phyloP scores from a whole-genome alignment of 495 filamentous ascomycete species.

The Penicillium turbatum region DNA sequence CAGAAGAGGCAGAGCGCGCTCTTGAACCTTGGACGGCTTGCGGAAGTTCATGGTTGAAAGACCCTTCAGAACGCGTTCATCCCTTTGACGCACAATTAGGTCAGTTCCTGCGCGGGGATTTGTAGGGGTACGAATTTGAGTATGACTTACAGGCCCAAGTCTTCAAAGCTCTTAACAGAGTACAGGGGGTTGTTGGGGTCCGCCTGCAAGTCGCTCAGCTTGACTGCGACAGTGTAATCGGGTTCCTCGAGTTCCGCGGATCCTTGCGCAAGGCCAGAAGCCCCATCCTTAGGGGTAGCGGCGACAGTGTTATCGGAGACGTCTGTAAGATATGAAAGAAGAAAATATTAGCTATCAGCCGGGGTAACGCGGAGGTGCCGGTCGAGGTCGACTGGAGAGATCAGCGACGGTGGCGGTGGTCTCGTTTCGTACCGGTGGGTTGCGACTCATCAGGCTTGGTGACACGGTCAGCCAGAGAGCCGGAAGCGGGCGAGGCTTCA shows the following conservation, averaged over 20 bases:
- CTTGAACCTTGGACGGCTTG: constrained; percentile 96
- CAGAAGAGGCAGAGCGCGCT: constrained; percentile 83
- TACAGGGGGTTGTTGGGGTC: constrained; percentile 84
- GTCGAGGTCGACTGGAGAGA: constrained; percentile 1
- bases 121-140: neutral
- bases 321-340: constrained; percentile 17
- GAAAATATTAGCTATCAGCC: constrained; percentile 6
- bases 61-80: constrained; percentile 53
- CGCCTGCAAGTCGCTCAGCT: constrained; percentile 80
- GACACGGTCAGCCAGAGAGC: constrained; percentile 61
- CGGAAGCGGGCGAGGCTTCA: constrained; percentile 23
- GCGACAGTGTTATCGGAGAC: neutral
- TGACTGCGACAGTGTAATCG: constrained; percentile 80
- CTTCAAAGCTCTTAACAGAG: constrained; percentile 79
- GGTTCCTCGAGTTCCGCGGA: constrained; percentile 61
- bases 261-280: constrained; percentile 37
- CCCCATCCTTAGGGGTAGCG: constrained; percentile 39
- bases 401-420: constrained; percentile 7
- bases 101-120: constrained; percentile 5
- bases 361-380: neutral
- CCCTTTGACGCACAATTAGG: constrained; percentile 24
- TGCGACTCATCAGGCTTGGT: constrained; percentile 41
- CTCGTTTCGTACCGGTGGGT: constrained; percentile 28
- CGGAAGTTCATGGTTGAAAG: constrained; percentile 80
- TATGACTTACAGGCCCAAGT: constrained; percentile 71